A percentile compares a stretch with the other conserved stretches of the same genome.
phyloP scores from a whole-genome alignment of 106 monocot species.

The Dioscorea dumetorum region DNA sequence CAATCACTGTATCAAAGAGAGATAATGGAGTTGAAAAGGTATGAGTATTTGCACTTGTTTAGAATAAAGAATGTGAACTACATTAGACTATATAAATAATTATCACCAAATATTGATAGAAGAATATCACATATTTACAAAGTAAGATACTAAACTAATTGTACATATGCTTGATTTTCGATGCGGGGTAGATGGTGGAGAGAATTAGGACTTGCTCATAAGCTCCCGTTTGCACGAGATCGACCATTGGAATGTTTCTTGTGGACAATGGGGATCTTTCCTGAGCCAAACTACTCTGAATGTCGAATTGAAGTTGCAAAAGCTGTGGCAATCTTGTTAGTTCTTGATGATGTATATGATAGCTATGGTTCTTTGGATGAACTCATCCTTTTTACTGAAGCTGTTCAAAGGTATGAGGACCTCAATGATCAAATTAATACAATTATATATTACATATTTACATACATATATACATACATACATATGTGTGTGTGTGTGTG shows the following conservation, averaged over 20 bases:
- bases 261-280: constrained; percentile 13
- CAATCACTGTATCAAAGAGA: constrained; percentile 8
- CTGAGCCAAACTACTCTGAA: constrained; percentile 18
- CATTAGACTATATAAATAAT: too few species aligned
- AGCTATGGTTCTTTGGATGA: constrained; percentile 19
- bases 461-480: too few species aligned
- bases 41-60: background rate
- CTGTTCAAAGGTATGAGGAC: constrained; percentile 14
- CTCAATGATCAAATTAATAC: too few species aligned
- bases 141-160: too few species aligned
- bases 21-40: background rate
- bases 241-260: constrained; percentile 22
- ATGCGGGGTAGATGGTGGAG: constrained; percentile 20
- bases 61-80: too few species aligned
- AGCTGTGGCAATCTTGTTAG: constrained; percentile 4
- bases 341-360: constrained; percentile 21
- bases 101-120: too few species aligned
- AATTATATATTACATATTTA: background rate
- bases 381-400: constrained; percentile 18
- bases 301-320: constrained; percentile 15
- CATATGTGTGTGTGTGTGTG: too few species aligned
- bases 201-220: constrained; percentile 3
- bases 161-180: too few species aligned
- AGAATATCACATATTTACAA: too few species aligned
- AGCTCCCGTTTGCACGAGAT: constrained; percentile 21